Conservation (phyloP, 2,329 filamentous ascomycete genomes). For the Helotiales sp. region DNA sequence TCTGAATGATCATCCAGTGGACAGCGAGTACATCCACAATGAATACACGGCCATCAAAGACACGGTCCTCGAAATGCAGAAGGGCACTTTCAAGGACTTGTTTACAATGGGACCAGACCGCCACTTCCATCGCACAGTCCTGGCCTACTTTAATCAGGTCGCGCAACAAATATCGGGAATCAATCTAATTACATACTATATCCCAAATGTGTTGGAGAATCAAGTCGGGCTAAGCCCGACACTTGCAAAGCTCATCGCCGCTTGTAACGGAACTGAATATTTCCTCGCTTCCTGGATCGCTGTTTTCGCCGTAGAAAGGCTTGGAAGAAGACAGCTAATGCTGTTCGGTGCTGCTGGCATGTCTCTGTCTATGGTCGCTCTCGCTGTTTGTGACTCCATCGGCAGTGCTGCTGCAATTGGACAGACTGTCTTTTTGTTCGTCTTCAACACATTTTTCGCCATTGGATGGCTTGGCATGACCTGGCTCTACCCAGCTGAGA, state of each 20-base stretch:
- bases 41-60: constrained; percentile 60
- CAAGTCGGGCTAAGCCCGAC: constrained; percentile 52
- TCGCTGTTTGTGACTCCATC: constrained; percentile 44
- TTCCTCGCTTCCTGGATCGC: constrained; percentile 48
- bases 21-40: constrained; percentile 59
- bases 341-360: constrained; percentile 69
- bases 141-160: constrained; percentile 55
- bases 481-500: constrained; percentile 63
- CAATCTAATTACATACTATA: constrained; percentile 52
- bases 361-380: constrained; percentile 68
- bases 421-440: constrained; percentile 47
- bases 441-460: constrained; percentile 60
- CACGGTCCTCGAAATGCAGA: constrained; percentile 64
- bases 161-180: constrained; percentile 56
- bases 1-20: constrained; percentile 47
- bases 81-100: constrained; percentile 47
- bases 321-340: constrained; percentile 74
- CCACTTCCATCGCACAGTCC: constrained; percentile 57
- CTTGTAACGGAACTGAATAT: constrained; percentile 55
- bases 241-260: constrained; percentile 58
- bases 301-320: constrained; percentile 54
- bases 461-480: constrained; percentile 58
- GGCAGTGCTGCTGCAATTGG: constrained; percentile 40
- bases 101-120: constrained; percentile 57
- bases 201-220: constrained; percentile 56